Percentiles rank a stretch among this genome's conserved stretches.
Conservation (phyloP, 176 grass and related monocot genomes). For the Oryza punctata region DNA sequence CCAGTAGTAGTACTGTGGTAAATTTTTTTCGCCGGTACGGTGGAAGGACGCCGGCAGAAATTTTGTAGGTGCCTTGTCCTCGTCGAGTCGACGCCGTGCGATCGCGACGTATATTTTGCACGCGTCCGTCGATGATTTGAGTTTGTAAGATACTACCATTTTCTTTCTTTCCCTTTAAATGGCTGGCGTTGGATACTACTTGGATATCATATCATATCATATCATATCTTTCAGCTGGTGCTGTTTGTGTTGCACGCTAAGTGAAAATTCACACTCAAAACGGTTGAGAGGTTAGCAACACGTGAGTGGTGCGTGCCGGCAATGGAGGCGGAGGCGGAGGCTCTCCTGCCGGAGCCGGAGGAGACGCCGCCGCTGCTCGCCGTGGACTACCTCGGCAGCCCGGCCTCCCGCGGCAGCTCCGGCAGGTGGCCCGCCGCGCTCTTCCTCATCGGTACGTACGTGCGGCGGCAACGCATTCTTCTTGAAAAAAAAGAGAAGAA, state of each 20-base stretch:
- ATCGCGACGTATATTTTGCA: neutral
- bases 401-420: slow-evolving; percentile 26
- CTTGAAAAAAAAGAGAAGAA: too few relatives aligned
- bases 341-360: slow-evolving; percentile 26
- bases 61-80: neutral
- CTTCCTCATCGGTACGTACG: slow-evolving; percentile 53
- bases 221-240: neutral
- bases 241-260: neutral
- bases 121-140: neutral
- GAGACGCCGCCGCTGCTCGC: neutral
- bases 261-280: neutral
- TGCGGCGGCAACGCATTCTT: too few relatives aligned
- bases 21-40: too few relatives aligned
- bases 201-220: too few relatives aligned
- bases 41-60: too few relatives aligned
- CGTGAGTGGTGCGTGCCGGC: too few relatives aligned
- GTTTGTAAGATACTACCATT: neutral
- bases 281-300: neutral
- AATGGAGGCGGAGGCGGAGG: slow-evolving; percentile 25
- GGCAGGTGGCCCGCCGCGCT: slow-evolving; percentile 53
- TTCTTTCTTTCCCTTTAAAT: neutral
- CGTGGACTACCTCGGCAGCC: slow-evolving; percentile 49
- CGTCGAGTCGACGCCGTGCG: neutral
- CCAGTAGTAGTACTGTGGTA: too few relatives aligned
- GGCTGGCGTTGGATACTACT: neutral